Percentiles rank a stretch among this genome's conserved stretches.
phyloP scores from a whole-genome alignment of 768 basidiomycete species.

The Lentinus tigrinus region DNA sequence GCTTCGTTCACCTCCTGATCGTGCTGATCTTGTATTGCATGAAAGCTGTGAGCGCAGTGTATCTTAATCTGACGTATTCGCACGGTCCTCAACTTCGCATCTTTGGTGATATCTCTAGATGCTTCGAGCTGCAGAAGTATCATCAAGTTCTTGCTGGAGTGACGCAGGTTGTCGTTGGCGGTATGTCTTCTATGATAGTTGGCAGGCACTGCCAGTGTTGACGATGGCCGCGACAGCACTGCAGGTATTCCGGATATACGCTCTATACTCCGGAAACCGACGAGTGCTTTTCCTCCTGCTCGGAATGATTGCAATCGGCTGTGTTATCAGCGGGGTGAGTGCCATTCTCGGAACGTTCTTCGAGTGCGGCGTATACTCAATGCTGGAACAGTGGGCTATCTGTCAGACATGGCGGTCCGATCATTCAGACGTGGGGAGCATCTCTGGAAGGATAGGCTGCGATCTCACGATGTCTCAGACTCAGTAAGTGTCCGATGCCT shows the following conservation, averaged over 20 bases:
- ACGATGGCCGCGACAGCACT: constrained; percentile 7
- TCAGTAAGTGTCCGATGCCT: not conserved
- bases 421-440: not conserved
- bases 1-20: not conserved
- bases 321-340: not conserved
- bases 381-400: constrained; percentile 1
- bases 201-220: not conserved
- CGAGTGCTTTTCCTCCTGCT: constrained; percentile 5
- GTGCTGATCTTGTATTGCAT: not conserved
- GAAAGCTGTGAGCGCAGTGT: not conserved
- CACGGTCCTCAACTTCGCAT: not conserved
- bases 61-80: not conserved
- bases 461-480: not conserved
- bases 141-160: not conserved
- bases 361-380: too few species aligned
- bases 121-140: not conserved
- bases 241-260: constrained; percentile 19
- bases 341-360: not conserved
- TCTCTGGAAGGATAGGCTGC: not conserved
- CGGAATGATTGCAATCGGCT: not conserved
- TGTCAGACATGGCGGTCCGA: not conserved
- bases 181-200: not conserved
- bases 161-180: not conserved
- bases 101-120: not conserved
- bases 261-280: constrained; percentile 18